These are phyloP conservation scores for Cladosporium sp. DNA, from an alignment of 2,329 filamentous ascomycete species.

Conservation along the genomic window DNA sequence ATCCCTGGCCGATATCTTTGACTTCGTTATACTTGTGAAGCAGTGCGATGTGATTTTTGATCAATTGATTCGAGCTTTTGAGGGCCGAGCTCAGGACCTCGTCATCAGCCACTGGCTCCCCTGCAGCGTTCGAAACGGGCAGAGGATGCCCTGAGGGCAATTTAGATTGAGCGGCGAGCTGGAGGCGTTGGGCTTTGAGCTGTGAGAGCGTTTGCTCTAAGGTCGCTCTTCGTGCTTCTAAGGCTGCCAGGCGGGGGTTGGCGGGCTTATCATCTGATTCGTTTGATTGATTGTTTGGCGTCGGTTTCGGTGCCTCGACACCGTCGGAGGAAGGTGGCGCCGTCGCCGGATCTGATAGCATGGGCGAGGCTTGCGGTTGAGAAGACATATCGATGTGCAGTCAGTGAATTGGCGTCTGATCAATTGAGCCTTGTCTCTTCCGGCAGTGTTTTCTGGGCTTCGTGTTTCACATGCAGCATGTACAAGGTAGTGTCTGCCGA, in stretches of 20 bases:
- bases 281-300: not conserved
- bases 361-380: not conserved
- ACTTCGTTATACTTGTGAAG: constrained; percentile 67
- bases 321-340: constrained; percentile 1
- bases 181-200: constrained; percentile 39
- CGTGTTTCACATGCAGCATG: too few species aligned
- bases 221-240: constrained; percentile 25
- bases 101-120: constrained; percentile 17
- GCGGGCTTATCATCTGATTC: not conserved
- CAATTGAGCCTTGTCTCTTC: too few species aligned
- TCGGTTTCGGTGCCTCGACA: not conserved
- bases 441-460: too few species aligned
- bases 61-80: constrained; percentile 45
- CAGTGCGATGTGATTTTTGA: constrained; percentile 57
- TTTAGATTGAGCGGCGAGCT: constrained; percentile 26
- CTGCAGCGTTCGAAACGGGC: constrained; percentile 13
- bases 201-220: constrained; percentile 45
- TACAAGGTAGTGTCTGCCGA: too few species aligned
- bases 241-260: constrained; percentile 13
- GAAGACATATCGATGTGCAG: not conserved
- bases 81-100: constrained; percentile 27
- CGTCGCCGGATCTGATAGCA: not conserved
- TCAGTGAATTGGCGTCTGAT: too few species aligned
- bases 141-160: constrained; percentile 24
- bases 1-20: constrained; percentile 59